Evolutionary conservation across 192 early-diverging fungal genomes (phyloP), one percentile per base, ranked within the genome.

Genomic region (Podila horticola): DNA sequence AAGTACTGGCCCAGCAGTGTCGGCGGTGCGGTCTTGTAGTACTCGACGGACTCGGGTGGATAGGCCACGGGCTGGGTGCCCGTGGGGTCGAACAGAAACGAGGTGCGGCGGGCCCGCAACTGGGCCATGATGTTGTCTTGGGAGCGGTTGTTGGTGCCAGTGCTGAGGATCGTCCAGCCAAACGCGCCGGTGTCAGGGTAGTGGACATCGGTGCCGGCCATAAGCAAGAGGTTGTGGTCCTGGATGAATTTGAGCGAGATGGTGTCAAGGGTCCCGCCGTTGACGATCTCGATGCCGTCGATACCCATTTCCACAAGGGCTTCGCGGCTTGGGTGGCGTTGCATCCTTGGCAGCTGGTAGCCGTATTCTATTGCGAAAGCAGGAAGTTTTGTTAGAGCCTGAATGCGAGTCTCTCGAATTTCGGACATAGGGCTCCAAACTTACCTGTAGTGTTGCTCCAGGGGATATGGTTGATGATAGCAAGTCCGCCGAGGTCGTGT

Each of bases 401-500:
- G 33, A 1, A 12, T 2, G 11, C 12, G 9, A 41, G 2, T 41
- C 38, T 41, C 0, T 41, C 7, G 9, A 12, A 0, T 0, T 10
- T 38, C 1, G 8, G 8, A n/a, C 24, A 17, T 22, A 45, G 19
- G 8, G 6, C 9, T 8, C 28, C 28, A 55, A 24, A 31, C 50
- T 58, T 79, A 87, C 87, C 84, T 38, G 90, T 92, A 3, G 83
- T 82, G 74, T 91, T 92, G 64, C 89, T 91, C 93, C 93, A 94
- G 0, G 93, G 93, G 59, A 94, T 92, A 71, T 94, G 93, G 79
- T 94, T 94, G 4, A 92, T 90, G 60, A 92, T 90, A 0, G 90
- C 93, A 24, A 94, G 64, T 0, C 93, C 93, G 38, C 93, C 93
- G 15, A 92, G 61, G 57, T 84, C 84, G 74, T 94, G 93, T 13